Evolutionary conservation across 495 filamentous ascomycete species (phyloP), one percentile per base, ranked within the genome.

Genomic region (Penicillium samsonianum): DNA sequence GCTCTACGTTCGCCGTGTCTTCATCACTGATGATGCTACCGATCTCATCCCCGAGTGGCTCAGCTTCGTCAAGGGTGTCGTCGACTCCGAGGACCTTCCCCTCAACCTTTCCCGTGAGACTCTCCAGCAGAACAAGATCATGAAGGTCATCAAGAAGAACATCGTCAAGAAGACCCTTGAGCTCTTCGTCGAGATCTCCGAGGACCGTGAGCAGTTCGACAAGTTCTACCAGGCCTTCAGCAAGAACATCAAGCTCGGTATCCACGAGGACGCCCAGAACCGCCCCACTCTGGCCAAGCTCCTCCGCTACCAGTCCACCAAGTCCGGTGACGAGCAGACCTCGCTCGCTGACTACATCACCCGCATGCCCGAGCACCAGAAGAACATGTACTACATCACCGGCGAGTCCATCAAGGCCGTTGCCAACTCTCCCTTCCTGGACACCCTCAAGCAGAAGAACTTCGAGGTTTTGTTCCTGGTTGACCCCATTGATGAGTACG

Each of bases 91-190:
- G 84, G 94, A 98, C 79, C 89, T 98, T 35, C 94, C 94, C 58
- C 86, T 98, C 69, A 98, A 98, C 85, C 78, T 98, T 79, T 98
- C 95, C 75, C 95, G 94, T 87, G 94, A 98, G 86, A 98, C 95
- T 57, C 90, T 98, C 47, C 94, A 98, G 81, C 95, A 98, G 84
- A 98, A 98, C 89, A 98, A 98, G 90, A 98, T 98, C 83, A 96
- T 98, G 94, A 98, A 98, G 87, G 94, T 98, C 71, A 98, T 98
- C 86, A 92, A 91, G 84, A 98, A 98, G 92, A 98, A 98, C 87
- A 94, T 98, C 59, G 92, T 98, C 83, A 98, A 98, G 91, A 98
- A 98, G 92, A 90, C 90, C 53, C 90, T 98, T 50, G 94, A 98
- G 84, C 90, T 98, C 77, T 98, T 98, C 87, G 82, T 82, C 60